Percentiles rank a stretch among this genome's conserved stretches.
phyloP scores from a whole-genome alignment of 768 basidiomycete species.

The Termitomyces sp. region DNA sequence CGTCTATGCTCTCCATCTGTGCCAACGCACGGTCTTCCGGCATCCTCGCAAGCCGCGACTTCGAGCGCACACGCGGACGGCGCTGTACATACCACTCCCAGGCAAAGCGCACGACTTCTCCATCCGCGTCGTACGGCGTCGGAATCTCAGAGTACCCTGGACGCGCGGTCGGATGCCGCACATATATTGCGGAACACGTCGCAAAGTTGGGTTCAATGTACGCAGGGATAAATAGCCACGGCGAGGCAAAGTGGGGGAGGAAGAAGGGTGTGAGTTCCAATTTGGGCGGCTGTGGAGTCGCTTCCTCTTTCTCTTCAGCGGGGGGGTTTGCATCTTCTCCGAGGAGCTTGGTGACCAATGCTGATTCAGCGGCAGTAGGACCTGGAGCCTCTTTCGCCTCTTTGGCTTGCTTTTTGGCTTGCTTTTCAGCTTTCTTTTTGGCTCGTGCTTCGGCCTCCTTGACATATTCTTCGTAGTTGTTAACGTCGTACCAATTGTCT shows the following conservation, averaged over 20 bases:
- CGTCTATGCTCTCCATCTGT: constrained; percentile 25
- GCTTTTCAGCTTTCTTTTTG: neutral
- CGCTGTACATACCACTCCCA: constrained; percentile 94
- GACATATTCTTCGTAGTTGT: constrained; percentile 16
- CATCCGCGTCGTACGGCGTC: constrained; percentile 93
- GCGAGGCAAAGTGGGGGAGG: constrained; percentile 82
- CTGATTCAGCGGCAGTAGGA: constrained; percentile 2
- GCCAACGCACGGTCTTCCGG: constrained; percentile 57
- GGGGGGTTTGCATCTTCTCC: neutral
- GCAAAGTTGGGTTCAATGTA: constrained; percentile 81
- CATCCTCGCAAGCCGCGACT: constrained; percentile 53
- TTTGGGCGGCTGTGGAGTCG: neutral
- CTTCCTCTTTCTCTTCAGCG: neutral
- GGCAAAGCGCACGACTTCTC: constrained; percentile 82
- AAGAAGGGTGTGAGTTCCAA: constrained; percentile 64
- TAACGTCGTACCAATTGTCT: constrained; percentile 28
- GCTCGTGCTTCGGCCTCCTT: constrained; percentile 1
- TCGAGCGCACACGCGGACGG: constrained; percentile 62
- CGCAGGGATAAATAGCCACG: constrained; percentile 90
- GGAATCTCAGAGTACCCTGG: constrained; percentile 95
- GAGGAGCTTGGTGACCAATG: neutral
- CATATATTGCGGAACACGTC: constrained; percentile 88
- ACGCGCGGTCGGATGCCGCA: constrained; percentile 95
- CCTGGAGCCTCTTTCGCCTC: neutral
- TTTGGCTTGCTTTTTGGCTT: neutral